phyloP scores from a whole-genome alignment of 2,329 filamentous ascomycete species.

The Chaetomiaceae sp. region DNA sequence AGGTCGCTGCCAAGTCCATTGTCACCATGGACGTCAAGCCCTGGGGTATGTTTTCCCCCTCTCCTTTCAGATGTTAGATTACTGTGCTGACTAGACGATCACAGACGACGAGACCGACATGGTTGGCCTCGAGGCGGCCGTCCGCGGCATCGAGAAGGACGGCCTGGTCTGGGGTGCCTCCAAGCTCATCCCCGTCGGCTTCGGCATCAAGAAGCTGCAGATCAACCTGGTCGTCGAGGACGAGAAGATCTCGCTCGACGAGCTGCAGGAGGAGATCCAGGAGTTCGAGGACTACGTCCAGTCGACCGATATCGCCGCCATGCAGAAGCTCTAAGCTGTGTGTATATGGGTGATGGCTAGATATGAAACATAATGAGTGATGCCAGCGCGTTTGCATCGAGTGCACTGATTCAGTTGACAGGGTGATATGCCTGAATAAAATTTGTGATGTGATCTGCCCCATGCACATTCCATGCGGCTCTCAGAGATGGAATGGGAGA shows the following conservation, averaged over 20 bases:
- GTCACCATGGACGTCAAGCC: slow-evolving; percentile 97
- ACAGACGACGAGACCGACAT: slow-evolving; percentile 92
- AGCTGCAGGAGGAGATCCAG: slow-evolving; percentile 78
- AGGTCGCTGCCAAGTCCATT: slow-evolving; percentile 91
- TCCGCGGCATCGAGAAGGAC: slow-evolving; percentile 82
- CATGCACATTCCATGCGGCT: too few species aligned
- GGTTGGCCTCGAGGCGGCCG: slow-evolving; percentile 71
- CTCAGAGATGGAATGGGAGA: too few species aligned
- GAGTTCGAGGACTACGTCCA: slow-evolving; percentile 93
- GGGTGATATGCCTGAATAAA: too few species aligned
- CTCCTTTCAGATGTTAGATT: background rate
- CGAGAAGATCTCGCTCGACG: slow-evolving; percentile 84
- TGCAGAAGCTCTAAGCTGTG: slow-evolving; percentile 78
- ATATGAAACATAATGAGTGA: slow-evolving; percentile 22
- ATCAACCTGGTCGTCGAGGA: slow-evolving; percentile 98
- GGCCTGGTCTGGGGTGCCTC: slow-evolving; percentile 95
- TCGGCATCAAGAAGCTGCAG: slow-evolving; percentile 98
- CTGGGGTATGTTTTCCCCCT: slow-evolving; percentile 69
- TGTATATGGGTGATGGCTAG: slow-evolving; percentile 14
- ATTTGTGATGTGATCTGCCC: too few species aligned
- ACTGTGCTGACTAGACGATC: background rate
- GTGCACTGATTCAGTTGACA: too few species aligned
- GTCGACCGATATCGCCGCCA: slow-evolving; percentile 84
- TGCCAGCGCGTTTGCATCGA: background rate
- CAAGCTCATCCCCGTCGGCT: slow-evolving; percentile 85